These are phyloP conservation scores for Coriolopsis trogii DNA, from an alignment of 1,284 basidiomycete species.

Conservation along the genomic window DNA sequence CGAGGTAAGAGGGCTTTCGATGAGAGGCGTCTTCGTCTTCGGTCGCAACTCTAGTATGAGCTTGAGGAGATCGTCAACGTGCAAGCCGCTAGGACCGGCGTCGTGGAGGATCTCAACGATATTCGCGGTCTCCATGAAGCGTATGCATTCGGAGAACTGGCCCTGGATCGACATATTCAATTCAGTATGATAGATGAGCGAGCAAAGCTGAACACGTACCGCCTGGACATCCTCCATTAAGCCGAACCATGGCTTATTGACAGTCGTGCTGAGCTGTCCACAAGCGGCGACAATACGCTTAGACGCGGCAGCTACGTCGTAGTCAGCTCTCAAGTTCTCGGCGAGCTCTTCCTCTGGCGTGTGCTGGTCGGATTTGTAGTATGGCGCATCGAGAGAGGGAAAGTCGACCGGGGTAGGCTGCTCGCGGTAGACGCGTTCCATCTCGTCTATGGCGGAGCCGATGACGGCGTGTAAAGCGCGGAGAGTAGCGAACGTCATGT, in stretches of 20 bases:
- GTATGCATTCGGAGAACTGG: conserved; percentile 9
- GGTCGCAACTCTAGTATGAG: conserved; percentile 12
- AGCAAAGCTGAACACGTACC: conserved; percentile 1
- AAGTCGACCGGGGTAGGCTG: conserved; percentile 46
- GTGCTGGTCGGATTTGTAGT: conserved; percentile 41
- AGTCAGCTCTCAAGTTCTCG: conserved; percentile 55
- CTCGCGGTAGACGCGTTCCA: conserved; percentile 57
- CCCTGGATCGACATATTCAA: background rate
- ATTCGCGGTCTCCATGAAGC: conserved; percentile 12
- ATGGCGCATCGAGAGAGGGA: conserved; percentile 57
- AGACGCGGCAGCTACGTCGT: conserved; percentile 54
- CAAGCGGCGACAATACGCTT: conserved; percentile 63
- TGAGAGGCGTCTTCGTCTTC: conserved; percentile 18
- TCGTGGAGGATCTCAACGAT: conserved; percentile 38
- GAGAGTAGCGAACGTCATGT: conserved; percentile 61
- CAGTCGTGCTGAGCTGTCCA: conserved; percentile 59
- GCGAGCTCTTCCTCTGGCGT: conserved; percentile 28
- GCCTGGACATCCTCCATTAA: conserved; percentile 16
- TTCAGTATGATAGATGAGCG: background rate
- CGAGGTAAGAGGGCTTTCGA: conserved; percentile 3
- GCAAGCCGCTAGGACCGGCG: conserved; percentile 35
- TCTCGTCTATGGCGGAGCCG: conserved; percentile 66
- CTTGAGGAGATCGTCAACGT: conserved; percentile 27
- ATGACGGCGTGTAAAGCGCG: conserved; percentile 68
- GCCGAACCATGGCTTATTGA: conserved; percentile 40